Evolutionary conservation across 345 rosid genomes (phyloP), one percentile per base, ranked within the genome.

Genomic region (Citrus trifoliata): DNA sequence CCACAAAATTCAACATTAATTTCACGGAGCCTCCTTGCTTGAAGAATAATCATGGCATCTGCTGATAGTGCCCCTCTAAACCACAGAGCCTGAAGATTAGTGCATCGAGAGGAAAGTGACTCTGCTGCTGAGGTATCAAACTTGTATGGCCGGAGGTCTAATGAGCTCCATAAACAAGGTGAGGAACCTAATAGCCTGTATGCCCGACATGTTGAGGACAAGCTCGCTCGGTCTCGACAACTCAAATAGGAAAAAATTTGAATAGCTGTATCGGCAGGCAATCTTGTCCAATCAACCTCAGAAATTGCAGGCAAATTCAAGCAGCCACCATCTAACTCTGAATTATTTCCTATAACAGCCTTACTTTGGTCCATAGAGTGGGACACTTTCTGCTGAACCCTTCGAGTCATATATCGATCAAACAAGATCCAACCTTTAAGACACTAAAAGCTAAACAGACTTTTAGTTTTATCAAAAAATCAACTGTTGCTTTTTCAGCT

Each of bases 51-150:
- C 32, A 83, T 61, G 16, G 88, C 86, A 76, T 83, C 78, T 61
- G 85, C 86, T 19, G 86, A 76, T 61, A 83, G 83, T 78, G 81
- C 78, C 30, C 88, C 88, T 16, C 84, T 86, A 76, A 86, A 83
- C 65, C 66, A 48, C 67, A 85, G 77, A 73, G 37, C 79, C n/a
- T 32, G 73, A 13, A 83, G 83, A 73, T 76, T 76, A 53, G 67
- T 55, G 70, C 74, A 83, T 56, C 83, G 58, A 35, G 76, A 76
- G 69, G 82, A 70, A 62, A 85, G 84, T 4, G 62, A 78, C 22
- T 21, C 61, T 3, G 79, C 80, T 6, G 63, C 78, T 2, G 64
- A 66, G 30, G 40, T 64, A 60, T 83, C 84, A 66, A 76, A 79
- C 76, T 85, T 80, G 75, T 83, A 65, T 40, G 63, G 33, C 55